These are phyloP conservation scores for Boletus pseudo-olivaceus DNA, from an alignment of 768 basidiomycete species.

Conservation along the genomic window DNA sequence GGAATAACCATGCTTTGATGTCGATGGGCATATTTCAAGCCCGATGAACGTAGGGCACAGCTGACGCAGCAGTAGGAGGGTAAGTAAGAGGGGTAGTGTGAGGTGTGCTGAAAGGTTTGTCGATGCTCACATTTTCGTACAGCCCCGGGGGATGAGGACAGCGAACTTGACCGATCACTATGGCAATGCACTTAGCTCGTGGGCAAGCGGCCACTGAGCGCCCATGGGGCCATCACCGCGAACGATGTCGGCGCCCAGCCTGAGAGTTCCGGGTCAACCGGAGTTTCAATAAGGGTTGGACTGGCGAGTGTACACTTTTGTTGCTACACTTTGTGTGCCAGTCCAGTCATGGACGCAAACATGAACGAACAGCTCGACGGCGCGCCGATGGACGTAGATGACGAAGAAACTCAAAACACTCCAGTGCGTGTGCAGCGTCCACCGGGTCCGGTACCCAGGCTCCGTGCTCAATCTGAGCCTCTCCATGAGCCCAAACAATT, in stretches of 20 bases:
- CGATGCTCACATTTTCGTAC: constrained; percentile 1
- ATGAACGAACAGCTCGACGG: constrained; percentile 21
- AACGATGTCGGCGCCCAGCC: not conserved
- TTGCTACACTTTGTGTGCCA: not conserved
- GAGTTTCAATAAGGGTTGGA: constrained; percentile 19
- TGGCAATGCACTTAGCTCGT: constrained; percentile 6
- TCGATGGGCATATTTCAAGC: constrained; percentile 38
- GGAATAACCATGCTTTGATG: constrained; percentile 44
- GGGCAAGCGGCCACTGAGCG: not conserved
- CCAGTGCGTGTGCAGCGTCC: constrained; percentile 10
- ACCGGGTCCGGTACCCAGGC: constrained; percentile 15
- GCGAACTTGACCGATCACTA: constrained; percentile 2
- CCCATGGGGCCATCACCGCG: not conserved
- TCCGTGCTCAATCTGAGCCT: constrained; percentile 33
- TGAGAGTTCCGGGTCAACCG: constrained; percentile 3
- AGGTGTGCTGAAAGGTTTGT: not conserved
- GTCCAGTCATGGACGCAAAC: constrained; percentile 1
- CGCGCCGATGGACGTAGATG: constrained; percentile 29
- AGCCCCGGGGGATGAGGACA: not conserved
- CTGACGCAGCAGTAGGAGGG: not conserved
- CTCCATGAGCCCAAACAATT: constrained; percentile 20
- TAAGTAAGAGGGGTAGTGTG: not conserved
- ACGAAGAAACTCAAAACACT: constrained; percentile 6
- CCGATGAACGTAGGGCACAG: constrained; percentile 2
- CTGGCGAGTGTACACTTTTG: constrained; percentile 4